Evolutionary conservation across 2,329 filamentous ascomycete species (phyloP).

Genomic region (Botrytis pseudocinerea): DNA sequence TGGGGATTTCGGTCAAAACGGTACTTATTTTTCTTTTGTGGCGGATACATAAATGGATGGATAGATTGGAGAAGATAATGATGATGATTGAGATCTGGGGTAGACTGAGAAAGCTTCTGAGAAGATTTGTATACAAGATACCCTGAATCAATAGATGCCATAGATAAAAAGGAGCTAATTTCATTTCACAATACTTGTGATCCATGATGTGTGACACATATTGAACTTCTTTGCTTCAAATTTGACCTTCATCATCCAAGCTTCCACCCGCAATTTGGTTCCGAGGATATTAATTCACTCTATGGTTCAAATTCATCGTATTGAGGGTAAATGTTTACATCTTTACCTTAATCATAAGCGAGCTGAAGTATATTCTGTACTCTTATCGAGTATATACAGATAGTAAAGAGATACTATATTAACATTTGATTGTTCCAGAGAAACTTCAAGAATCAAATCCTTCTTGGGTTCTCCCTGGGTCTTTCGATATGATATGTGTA

Average conservation of each 20-base stretch:
- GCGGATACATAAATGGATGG: not conserved
- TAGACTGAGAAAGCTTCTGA: not conserved
- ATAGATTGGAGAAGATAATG: not conserved
- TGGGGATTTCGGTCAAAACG: not conserved
- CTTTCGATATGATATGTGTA: too few species aligned
- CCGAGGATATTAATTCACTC: not conserved
- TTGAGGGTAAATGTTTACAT: not conserved
- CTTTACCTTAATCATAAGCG: not conserved
- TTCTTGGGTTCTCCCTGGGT: too few species aligned
- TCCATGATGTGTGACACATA: not conserved
- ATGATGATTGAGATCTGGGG: not conserved
- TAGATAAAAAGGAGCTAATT: not conserved
- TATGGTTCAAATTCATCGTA: not conserved
- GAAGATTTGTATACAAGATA: conserved; percentile 4
- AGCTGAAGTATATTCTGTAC: not conserved
- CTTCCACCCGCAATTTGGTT: not conserved
- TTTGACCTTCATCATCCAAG: not conserved
- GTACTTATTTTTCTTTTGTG: not conserved
- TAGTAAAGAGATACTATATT: too few species aligned
- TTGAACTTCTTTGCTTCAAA: not conserved
- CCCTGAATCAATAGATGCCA: not conserved
- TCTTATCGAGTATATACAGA: too few species aligned
- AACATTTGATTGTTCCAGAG: too few species aligned
- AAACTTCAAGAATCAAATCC: too few species aligned
- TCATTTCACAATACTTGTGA: not conserved